Percentiles rank a stretch among this genome's conserved stretches.
Evolutionary conservation across 116 monocot genomes (phyloP).

Genomic region (Iris pallida): DNA sequence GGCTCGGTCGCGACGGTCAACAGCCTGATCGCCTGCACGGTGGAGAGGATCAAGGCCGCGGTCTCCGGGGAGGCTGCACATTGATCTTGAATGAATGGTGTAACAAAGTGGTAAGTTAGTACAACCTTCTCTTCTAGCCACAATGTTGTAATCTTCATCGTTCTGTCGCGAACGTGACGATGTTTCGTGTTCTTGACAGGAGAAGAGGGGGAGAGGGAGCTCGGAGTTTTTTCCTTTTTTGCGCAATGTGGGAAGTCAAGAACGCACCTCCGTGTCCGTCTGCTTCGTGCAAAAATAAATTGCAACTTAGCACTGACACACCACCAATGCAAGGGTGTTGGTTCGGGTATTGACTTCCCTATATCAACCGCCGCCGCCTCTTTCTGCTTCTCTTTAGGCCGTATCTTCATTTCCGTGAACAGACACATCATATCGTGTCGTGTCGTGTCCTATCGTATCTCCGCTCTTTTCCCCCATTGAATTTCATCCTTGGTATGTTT

Average conservation of each 20-base stretch:
- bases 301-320: slow-evolving; percentile 6
- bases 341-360: slow-evolving; percentile 93
- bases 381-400: too few relatives aligned
- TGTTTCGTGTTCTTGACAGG: too few relatives aligned
- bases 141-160: too few relatives aligned
- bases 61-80: slow-evolving; percentile 43
- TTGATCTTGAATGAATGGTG: not conserved
- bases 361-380: too few relatives aligned
- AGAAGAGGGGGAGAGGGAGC: slow-evolving; percentile 3
- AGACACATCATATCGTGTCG: too few relatives aligned
- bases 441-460: too few relatives aligned
- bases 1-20: slow-evolving; percentile 87
- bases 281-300: slow-evolving; percentile 5
- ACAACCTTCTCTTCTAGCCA: too few relatives aligned
- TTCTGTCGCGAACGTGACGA: too few relatives aligned
- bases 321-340: slow-evolving; percentile 61
- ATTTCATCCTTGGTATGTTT: too few relatives aligned
- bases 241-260: slow-evolving; percentile 59
- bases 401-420: too few relatives aligned
- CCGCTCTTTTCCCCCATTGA: too few relatives aligned
- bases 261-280: slow-evolving; percentile 67
- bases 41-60: slow-evolving; percentile 84
- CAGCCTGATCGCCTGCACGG: slow-evolving; percentile 87
- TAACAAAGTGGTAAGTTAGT: too few relatives aligned
- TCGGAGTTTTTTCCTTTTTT: slow-evolving; percentile 18